These are phyloP conservation scores for Leccinum pallidistipes DNA, from an alignment of 1,284 basidiomycete species.

Conservation along the genomic window DNA sequence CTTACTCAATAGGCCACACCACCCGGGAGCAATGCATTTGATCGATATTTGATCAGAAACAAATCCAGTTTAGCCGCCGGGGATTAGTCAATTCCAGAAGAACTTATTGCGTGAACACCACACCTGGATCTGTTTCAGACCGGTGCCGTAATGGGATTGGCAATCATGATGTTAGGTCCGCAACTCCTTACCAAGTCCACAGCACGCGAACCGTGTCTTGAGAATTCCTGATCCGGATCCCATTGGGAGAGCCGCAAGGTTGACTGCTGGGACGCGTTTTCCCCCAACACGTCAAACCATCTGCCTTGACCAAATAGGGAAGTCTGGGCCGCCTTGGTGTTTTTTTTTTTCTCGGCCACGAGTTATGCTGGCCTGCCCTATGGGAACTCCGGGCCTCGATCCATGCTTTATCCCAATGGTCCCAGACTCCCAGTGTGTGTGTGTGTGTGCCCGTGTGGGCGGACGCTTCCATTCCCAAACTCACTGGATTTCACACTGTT, in stretches of 20 bases:
- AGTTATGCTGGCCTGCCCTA: conserved; percentile 14
- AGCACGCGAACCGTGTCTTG: conserved; percentile 20
- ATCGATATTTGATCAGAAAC: conserved; percentile 36
- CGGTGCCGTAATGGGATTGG: conserved; percentile 36
- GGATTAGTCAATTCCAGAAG: conserved; percentile 33
- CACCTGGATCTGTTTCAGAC: conserved; percentile 27
- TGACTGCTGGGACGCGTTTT: conserved; percentile 9
- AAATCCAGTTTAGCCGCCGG: conserved; percentile 31
- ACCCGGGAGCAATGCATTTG: conserved; percentile 27
- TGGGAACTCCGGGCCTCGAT: conserved; percentile 16
- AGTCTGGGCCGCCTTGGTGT: conserved; percentile 5
- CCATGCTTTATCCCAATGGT: conserved; percentile 6
- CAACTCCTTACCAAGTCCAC: conserved; percentile 15
- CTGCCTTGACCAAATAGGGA: conserved; percentile 9
- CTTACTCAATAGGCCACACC: conserved; percentile 33
- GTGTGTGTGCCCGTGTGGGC: neutral
- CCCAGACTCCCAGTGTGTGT: conserved; percentile 10
- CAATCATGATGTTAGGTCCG: conserved; percentile 31
- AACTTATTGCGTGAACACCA: conserved; percentile 17
- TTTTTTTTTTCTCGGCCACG: conserved; percentile 11
- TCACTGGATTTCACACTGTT: conserved; percentile 30
- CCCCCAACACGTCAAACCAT: conserved; percentile 19
- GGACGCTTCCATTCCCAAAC: conserved; percentile 24
- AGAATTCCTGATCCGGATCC: conserved; percentile 12
- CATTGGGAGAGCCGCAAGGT: conserved; percentile 18